phyloP scores from a whole-genome alignment of 2,329 filamentous ascomycete species.

The Monosporascus cannonballus region DNA sequence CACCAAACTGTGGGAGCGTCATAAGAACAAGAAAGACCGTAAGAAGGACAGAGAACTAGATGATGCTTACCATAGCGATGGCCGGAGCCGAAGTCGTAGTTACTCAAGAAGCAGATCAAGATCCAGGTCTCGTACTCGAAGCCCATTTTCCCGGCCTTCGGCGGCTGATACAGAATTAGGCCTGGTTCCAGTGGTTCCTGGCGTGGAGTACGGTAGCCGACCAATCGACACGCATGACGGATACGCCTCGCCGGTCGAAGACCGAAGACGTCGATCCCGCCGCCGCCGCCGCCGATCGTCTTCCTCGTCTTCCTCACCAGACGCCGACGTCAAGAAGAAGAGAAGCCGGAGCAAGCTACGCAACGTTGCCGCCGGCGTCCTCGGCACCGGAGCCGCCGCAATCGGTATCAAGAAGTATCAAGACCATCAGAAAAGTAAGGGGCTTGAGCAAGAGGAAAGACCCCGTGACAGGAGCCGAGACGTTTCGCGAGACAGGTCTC shows the following conservation, averaged over 20 bases:
- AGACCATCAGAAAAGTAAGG: constrained; percentile 39
- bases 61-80: constrained; percentile 24
- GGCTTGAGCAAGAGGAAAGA: constrained; percentile 23
- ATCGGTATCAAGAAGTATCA: constrained; percentile 57
- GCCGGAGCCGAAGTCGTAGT: constrained; percentile 35
- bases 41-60: constrained; percentile 29
- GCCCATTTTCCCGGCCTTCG: constrained; percentile 42
- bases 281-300: constrained; percentile 31
- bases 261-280: constrained; percentile 30
- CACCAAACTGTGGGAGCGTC: constrained; percentile 55
- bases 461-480: constrained; percentile 26
- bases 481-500: constrained; percentile 13
- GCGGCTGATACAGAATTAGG: constrained; percentile 60
- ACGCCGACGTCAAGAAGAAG: constrained; percentile 34
- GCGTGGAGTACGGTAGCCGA: constrained; percentile 57
- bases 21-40: constrained; percentile 53
- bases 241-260: constrained; percentile 45
- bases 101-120: constrained; percentile 36
- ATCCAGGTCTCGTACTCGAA: constrained; percentile 30
- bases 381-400: constrained; percentile 53
- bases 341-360: constrained; percentile 50
- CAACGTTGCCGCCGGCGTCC: constrained; percentile 48
- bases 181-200: constrained; percentile 35
- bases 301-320: constrained; percentile 23
- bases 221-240: constrained; percentile 36